These are phyloP conservation scores for Imleria badia DNA, from an alignment of 768 basidiomycete species.

Conservation along the genomic window DNA sequence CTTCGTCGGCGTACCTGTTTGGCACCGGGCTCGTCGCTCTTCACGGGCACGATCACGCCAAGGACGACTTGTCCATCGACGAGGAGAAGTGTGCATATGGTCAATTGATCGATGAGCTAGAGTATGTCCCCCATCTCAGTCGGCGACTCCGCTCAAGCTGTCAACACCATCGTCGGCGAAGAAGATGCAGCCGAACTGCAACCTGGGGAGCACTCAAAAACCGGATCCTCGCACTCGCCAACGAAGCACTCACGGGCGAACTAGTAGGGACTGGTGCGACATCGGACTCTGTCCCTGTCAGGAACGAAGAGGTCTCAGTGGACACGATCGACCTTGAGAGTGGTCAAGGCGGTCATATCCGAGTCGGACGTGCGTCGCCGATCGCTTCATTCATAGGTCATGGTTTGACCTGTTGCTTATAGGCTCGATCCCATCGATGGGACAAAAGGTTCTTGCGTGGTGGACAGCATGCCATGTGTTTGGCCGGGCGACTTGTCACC, in stretches of 20 bases:
- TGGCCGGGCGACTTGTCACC: too few relatives aligned
- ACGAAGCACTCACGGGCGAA: constrained; percentile 64
- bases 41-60: too few relatives aligned
- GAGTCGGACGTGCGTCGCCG: constrained; percentile 62
- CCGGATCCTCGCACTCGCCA: constrained; percentile 79
- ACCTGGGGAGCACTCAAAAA: constrained; percentile 45
- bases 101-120: too few relatives aligned
- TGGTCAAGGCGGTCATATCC: constrained; percentile 65
- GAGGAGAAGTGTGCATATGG: too few relatives aligned
- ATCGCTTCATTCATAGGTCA: neutral
- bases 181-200: constrained; percentile 87
- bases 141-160: too few relatives aligned
- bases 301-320: constrained; percentile 61
- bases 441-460: constrained; percentile 93
- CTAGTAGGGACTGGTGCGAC: constrained; percentile 56
- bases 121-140: too few relatives aligned
- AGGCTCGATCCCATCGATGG: constrained; percentile 92
- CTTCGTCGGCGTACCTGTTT: too few relatives aligned
- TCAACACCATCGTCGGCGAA: constrained; percentile 93
- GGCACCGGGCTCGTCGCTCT: too few relatives aligned
- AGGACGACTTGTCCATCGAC: too few relatives aligned
- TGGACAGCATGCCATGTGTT: constrained; percentile 90
- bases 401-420: neutral
- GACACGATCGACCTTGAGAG: constrained; percentile 86
- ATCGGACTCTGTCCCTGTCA: constrained; percentile 59